phyloP scores from a whole-genome alignment of 345 rosid species.

The Ailanthus altissimus region DNA sequence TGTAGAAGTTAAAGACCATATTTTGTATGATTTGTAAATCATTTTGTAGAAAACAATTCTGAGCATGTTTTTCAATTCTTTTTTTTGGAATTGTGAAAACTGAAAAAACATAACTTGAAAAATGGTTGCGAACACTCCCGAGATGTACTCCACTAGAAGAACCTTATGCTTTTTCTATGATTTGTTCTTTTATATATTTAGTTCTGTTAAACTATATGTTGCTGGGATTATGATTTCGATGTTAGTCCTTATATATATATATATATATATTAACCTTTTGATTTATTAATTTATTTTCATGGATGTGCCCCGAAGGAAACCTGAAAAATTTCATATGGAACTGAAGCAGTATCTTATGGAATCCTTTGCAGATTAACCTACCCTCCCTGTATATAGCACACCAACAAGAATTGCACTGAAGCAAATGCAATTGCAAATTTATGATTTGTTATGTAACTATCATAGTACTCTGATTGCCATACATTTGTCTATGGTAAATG shows the following conservation, averaged over 20 bases:
- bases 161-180: no score
- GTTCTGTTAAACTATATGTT: no score
- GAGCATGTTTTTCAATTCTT: no score
- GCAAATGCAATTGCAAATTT: not conserved
- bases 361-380: not conserved
- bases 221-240: not conserved
- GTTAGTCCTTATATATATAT: no score
- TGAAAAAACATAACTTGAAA: no score
- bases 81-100: no score
- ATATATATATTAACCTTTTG: not conserved
- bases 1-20: no score
- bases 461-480: not conserved
- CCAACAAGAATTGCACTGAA: not conserved
- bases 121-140: no score
- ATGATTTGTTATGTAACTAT: not conserved
- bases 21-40: no score
- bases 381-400: not conserved
- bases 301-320: slow-evolving; percentile 2
- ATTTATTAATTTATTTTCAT: not conserved
- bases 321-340: not conserved
- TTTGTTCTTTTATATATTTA: no score
- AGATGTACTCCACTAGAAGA: no score
- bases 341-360: not conserved
- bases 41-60: no score
- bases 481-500: not conserved